phyloP scores from a whole-genome alignment of 306 rosid genomes.

The Aeschynomene evenia region DNA sequence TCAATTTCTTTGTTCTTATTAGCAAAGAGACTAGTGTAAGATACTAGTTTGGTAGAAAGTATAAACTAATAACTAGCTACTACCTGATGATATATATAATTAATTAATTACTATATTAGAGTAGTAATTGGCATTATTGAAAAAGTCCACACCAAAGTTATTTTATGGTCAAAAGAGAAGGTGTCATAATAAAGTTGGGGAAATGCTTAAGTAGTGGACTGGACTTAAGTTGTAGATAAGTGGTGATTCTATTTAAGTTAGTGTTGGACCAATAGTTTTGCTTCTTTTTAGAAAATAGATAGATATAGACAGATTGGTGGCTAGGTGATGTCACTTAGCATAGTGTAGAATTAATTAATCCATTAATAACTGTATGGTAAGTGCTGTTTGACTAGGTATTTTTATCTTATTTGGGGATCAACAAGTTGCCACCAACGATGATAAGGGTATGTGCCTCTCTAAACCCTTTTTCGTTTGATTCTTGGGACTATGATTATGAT shows the following conservation, averaged over 20 bases:
- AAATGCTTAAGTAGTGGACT: constrained; percentile 36
- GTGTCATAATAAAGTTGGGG: constrained; percentile 23
- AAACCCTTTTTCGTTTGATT: constrained; percentile 30
- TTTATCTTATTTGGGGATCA: constrained; percentile 31
- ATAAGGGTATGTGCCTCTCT: constrained; percentile 28
- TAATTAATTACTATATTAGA: not conserved
- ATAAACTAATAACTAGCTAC: too few relatives aligned
- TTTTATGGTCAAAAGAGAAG: constrained; percentile 30
- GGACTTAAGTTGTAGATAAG: constrained; percentile 25
- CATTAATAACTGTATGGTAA: constrained; percentile 23
- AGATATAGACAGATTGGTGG: constrained; percentile 39
- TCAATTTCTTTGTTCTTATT: not conserved
- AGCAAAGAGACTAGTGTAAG: not conserved
- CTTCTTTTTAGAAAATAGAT: constrained; percentile 19
- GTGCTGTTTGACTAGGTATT: constrained; percentile 51
- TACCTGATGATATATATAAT: not conserved
- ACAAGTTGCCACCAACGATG: constrained; percentile 26
- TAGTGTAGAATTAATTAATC: constrained; percentile 24
- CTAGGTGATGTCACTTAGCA: constrained; percentile 33
- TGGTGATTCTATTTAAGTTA: constrained; percentile 13
- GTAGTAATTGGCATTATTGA: not conserved
- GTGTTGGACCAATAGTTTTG: constrained; percentile 2
- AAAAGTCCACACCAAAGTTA: constrained; percentile 16
- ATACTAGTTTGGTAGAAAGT: not conserved
- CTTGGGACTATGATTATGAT: constrained; percentile 40